Evolutionary conservation across 2,329 filamentous ascomycete species (phyloP), one percentile per base, ranked within the genome.

Genomic region (Raffaelea deltoideospora): DNA sequence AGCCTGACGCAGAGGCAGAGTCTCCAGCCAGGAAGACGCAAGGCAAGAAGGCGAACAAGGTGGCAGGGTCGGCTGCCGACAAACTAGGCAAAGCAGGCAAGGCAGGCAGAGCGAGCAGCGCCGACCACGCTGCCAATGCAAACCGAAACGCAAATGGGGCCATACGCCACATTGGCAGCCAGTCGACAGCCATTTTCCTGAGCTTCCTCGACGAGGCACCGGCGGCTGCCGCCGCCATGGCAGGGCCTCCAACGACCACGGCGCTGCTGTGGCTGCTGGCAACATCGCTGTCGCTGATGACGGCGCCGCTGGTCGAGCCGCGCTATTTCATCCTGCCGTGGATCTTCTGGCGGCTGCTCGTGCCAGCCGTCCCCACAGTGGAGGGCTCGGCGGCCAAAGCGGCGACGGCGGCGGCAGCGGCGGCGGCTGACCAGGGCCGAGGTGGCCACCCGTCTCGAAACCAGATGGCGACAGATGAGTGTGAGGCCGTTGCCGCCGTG

Each of bases 311-410:
- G 1, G 88, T 98, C 10, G 90, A 98, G 55, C 90, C 90, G 13
- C 73, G 90, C 13, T 98, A 98, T 57, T 94, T 94, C 55, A 92
- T 98, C 52, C 67, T 95, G 11, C 87, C 88, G 0, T 98, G 86
- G 85, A 71, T 95, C 9, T 76, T 95, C 49, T 96, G 87, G 84
- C 71, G 90, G 1, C 59, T 96, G 8, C 70, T 92, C 49, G 60
- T 92, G 1, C 84, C 84, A 0, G 55, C 64, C 35, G 31, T 29
- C 14, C 31, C 34, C 17, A 18, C 31, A 9, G 31, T 35, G 5
- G 18, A n/a, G n/a, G n/a, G n/a, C n/a, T n/a, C n/a, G n/a, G n/a
- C n/a, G n/a, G n/a, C n/a, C n/a, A n/a, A n/a, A n/a, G n/a, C n/a
- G n/a, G n/a, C n/a, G n/a, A 14, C 5, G 26, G 8, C 26, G n/a